Conservation (phyloP, 768 basidiomycete species). For the Psilocybe subaeruginosa region DNA sequence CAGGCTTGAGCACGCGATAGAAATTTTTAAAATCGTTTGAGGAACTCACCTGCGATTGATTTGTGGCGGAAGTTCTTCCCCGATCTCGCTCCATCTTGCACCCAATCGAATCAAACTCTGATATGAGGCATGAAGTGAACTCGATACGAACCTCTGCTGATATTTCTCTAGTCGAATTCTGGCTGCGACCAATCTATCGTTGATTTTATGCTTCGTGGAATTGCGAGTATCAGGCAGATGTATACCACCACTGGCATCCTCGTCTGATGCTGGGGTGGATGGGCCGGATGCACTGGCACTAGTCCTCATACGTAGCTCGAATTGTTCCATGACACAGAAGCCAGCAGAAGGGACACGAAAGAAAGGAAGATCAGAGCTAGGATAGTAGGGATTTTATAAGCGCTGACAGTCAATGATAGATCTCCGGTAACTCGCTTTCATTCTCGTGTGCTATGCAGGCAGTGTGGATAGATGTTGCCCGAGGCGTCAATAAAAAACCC, state of each 20-base stretch:
- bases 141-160: constrained; percentile 12
- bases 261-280: not conserved
- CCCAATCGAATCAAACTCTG: not conserved
- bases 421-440: not conserved
- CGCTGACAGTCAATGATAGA: not conserved
- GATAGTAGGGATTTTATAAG: not conserved
- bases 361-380: not conserved
- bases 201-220: constrained; percentile 2
- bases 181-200: constrained; percentile 3
- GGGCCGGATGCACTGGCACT: not conserved
- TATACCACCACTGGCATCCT: not conserved
- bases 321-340: not conserved
- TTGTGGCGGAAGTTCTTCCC: constrained; percentile 21
- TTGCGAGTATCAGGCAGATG: not conserved
- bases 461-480: too few relatives aligned
- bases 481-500: too few relatives aligned
- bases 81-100: constrained; percentile 16
- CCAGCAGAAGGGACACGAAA: not conserved
- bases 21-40: not conserved
- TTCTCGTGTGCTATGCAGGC: too few relatives aligned
- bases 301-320: not conserved
- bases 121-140: not conserved
- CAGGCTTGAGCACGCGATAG: not conserved
- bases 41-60: constrained; percentile 16
- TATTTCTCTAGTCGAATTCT: constrained; percentile 10